These are phyloP conservation scores for Stagonosporopsis vannaccii DNA, from an alignment of 2,329 filamentous ascomycete genomes.

Conservation along the genomic window DNA sequence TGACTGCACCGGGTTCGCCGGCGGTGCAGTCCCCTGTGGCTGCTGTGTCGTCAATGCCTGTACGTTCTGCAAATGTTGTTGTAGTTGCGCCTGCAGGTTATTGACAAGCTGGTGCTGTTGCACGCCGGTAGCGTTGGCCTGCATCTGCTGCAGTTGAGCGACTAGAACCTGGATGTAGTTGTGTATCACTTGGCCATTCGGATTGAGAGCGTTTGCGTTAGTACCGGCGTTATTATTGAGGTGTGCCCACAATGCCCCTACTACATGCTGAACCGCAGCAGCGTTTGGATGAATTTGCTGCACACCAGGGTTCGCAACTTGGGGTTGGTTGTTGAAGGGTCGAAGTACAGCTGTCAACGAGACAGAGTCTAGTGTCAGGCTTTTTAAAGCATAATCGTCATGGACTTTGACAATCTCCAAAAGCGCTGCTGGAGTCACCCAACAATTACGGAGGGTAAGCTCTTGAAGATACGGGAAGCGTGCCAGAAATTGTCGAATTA, in stretches of 20 bases:
- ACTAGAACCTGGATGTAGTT: conserved; percentile 28
- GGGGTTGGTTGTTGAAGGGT: conserved; percentile 10
- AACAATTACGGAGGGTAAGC: conserved; percentile 73
- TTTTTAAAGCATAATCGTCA: conserved; percentile 57
- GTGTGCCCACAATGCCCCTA: not conserved
- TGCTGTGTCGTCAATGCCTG: conserved; percentile 5
- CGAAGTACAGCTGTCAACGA: conserved; percentile 60
- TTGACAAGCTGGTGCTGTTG: conserved; percentile 26
- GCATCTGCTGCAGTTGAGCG: conserved; percentile 32
- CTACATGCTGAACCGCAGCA: conserved; percentile 1
- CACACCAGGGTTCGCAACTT: not conserved
- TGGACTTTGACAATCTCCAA: conserved; percentile 60
- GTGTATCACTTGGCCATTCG: conserved; percentile 14
- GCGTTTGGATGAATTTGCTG: conserved; percentile 4
- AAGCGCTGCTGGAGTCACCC: conserved; percentile 68
- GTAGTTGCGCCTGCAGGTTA: conserved; percentile 24
- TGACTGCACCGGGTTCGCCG: conserved; percentile 1
- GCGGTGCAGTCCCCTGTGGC: not conserved
- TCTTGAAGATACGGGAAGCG: conserved; percentile 64
- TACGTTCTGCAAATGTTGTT: conserved; percentile 23
- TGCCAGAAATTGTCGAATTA: conserved; percentile 50
- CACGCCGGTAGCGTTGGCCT: conserved; percentile 21
- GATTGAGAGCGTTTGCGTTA: not conserved
- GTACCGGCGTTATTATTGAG: conserved; percentile 23
- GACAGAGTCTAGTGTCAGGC: conserved; percentile 68